Percentiles rank a stretch among this genome's conserved stretches.
Evolutionary conservation across 371 early-diverging fungal species (phyloP).

Genomic region (Sporodiniella umbellata): DNA sequence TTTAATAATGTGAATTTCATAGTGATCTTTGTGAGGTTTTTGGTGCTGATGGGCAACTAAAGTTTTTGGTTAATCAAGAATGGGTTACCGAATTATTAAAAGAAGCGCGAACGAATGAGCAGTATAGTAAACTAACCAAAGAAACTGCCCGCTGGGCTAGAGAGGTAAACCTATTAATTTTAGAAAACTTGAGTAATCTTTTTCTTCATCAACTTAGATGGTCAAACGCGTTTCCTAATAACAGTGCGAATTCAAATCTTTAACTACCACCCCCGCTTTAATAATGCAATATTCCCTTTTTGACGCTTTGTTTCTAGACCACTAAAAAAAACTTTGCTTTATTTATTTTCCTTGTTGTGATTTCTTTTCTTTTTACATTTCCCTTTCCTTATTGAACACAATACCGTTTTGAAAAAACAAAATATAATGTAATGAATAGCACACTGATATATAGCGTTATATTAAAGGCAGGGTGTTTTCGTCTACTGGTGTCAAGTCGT

Average conservation of each 20-base stretch:
- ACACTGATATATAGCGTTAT: neutral
- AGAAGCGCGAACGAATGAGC: constrained; percentile 69
- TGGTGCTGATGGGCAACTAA: constrained; percentile 71
- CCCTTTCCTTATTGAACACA: too few relatives aligned
- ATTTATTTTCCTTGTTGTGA: too few relatives aligned
- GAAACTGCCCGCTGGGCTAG: constrained; percentile 84
- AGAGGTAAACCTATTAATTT: constrained; percentile 29
- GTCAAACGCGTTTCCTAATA: constrained; percentile 26
- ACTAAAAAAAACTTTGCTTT: too few relatives aligned
- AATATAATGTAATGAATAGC: too few relatives aligned
- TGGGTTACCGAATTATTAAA: constrained; percentile 70
- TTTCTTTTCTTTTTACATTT: too few relatives aligned
- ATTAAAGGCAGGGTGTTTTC: constrained; percentile 15
- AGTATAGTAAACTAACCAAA: constrained; percentile 57
- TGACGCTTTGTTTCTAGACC: neutral
- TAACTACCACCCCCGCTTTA: neutral
- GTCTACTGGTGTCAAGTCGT: constrained; percentile 18
- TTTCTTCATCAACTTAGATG: constrained; percentile 19
- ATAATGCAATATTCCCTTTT: neutral
- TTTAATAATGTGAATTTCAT: neutral
- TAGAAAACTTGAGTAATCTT: too few relatives aligned
- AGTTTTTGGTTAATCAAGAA: constrained; percentile 52
- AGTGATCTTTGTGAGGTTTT: constrained; percentile 77
- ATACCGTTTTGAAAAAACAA: too few relatives aligned
- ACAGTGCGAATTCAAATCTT: too few relatives aligned